These are phyloP conservation scores for Parathielavia appendiculata DNA, from an alignment of 495 filamentous ascomycete genomes.

Conservation along the genomic window DNA sequence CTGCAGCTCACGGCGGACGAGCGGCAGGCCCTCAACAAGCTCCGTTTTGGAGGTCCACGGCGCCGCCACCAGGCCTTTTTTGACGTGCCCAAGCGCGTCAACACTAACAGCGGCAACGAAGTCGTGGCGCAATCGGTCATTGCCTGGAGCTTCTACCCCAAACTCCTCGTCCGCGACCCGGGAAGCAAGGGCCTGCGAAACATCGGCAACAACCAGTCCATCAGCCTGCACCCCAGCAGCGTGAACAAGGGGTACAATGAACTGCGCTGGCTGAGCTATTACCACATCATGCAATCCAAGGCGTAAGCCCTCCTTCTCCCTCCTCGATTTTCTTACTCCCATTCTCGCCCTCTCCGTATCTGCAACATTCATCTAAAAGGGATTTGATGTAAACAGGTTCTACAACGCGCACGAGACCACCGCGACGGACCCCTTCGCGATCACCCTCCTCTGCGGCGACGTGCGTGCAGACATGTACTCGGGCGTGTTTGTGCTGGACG, in stretches of 20 bases:
- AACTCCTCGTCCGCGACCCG: conserved; percentile 70
- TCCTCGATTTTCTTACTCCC: not conserved
- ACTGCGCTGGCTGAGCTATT: conserved; percentile 82
- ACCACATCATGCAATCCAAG: conserved; percentile 92
- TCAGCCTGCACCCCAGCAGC: conserved; percentile 76
- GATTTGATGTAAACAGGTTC: conserved; percentile 37
- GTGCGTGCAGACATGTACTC: conserved; percentile 81
- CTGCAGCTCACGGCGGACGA: conserved; percentile 67
- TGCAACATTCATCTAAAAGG: not conserved
- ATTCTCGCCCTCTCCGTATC: not conserved
- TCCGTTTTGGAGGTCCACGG: conserved; percentile 38
- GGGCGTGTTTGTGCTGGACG: conserved; percentile 78
- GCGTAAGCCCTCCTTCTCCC: conserved; percentile 41
- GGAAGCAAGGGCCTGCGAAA: conserved; percentile 83
- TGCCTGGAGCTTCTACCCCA: conserved; percentile 92
- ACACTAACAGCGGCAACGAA: conserved; percentile 73
- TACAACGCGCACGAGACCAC: conserved; percentile 90
- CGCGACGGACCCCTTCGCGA: conserved; percentile 70
- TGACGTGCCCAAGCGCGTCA: conserved; percentile 64
- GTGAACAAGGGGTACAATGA: conserved; percentile 70
- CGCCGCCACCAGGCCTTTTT: conserved; percentile 70
- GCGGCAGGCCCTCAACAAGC: conserved; percentile 56
- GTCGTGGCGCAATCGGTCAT: conserved; percentile 70
- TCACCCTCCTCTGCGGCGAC: conserved; percentile 82
- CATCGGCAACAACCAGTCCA: conserved; percentile 80